A percentile compares a stretch with the other conserved stretches of the same genome.
phyloP scores from a whole-genome alignment of 2,329 filamentous ascomycete species.

The Cordyceps fumosorosea region DNA sequence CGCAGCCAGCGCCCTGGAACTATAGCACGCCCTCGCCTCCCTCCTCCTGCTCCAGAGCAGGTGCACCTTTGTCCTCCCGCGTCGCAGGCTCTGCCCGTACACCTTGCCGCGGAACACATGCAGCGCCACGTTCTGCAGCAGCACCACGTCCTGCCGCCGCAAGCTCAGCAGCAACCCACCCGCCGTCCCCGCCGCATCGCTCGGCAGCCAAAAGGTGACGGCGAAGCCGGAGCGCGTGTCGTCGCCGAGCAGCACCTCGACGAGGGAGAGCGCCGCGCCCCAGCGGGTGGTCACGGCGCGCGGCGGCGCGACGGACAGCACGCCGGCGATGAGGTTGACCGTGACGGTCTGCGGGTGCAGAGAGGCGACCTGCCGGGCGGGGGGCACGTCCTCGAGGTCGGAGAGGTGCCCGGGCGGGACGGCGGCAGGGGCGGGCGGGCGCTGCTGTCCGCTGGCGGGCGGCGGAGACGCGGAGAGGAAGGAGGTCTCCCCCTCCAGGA shows the following conservation, averaged over 20 bases:
- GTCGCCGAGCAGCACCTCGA: constrained; percentile 78
- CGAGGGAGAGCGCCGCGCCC: constrained; percentile 55
- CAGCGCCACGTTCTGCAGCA: constrained; percentile 74
- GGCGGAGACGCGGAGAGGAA: constrained; percentile 24
- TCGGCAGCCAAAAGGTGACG: constrained; percentile 74
- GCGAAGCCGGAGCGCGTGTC: constrained; percentile 76
- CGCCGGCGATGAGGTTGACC: constrained; percentile 71
- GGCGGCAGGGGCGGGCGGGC: constrained; percentile 19
- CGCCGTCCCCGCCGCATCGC: constrained; percentile 22
- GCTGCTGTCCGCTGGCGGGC: constrained; percentile 1
- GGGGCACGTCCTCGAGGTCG: constrained; percentile 64
- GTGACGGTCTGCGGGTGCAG: constrained; percentile 77
- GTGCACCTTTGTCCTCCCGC: constrained; percentile 61
- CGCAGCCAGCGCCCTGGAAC: constrained; percentile 38
- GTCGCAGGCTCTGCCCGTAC: constrained; percentile 75
- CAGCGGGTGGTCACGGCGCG: constrained; percentile 62
- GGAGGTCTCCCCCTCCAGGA: constrained; percentile 29
- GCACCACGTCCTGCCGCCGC: constrained; percentile 66
- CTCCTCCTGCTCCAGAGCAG: constrained; percentile 48
- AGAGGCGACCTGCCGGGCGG: constrained; percentile 54
- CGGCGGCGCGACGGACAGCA: constrained; percentile 65
- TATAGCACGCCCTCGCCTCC: constrained; percentile 50
- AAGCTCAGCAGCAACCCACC: constrained; percentile 40
- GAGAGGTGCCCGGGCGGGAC: constrained; percentile 28
- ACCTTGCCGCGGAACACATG: constrained; percentile 69